phyloP scores from a whole-genome alignment of 805 yeast genomes.

The Metschnikowia kunwiensis region DNA sequence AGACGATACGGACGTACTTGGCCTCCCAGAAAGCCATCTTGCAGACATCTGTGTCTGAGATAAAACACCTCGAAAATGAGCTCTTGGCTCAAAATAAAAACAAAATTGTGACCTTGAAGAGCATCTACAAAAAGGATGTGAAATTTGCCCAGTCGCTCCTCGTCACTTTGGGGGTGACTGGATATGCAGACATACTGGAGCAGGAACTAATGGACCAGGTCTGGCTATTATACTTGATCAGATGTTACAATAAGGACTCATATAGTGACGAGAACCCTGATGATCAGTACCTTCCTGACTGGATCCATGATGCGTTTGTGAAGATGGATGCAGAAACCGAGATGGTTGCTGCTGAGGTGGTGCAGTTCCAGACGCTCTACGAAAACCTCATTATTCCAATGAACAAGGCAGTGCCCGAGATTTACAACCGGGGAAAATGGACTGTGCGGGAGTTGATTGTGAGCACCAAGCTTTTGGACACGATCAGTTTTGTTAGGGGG shows the following conservation, averaged over 20 bases:
- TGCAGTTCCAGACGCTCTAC: conserved; percentile 53
- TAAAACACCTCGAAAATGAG: conserved; percentile 45
- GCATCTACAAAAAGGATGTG: conserved; percentile 53
- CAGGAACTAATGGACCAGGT: conserved; percentile 55
- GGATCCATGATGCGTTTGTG: conserved; percentile 43
- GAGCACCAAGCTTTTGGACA: conserved; percentile 53
- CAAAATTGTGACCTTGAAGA: conserved; percentile 51
- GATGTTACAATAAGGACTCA: conserved; percentile 47
- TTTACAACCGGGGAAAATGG: conserved; percentile 52
- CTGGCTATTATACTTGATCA: conserved; percentile 59
- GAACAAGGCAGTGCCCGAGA: conserved; percentile 51
- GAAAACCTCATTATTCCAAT: conserved; percentile 51
- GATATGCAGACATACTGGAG: conserved; percentile 49
- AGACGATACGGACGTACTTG: conserved; percentile 44
- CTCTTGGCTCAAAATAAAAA: conserved; percentile 44
- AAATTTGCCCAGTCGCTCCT: conserved; percentile 52
- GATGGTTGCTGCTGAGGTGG: conserved; percentile 51
- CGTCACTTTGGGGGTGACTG: conserved; percentile 53
- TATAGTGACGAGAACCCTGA: conserved; percentile 30
- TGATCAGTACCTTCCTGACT: conserved; percentile 45
- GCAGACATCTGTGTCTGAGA: conserved; percentile 42
- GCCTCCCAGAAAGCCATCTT: conserved; percentile 48
- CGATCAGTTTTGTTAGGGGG: conserved; percentile 46
- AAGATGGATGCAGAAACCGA: conserved; percentile 34
- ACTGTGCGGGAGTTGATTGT: conserved; percentile 45